Conservation (phyloP, 305 asterid genomes). For the Solanum hybrid region DNA sequence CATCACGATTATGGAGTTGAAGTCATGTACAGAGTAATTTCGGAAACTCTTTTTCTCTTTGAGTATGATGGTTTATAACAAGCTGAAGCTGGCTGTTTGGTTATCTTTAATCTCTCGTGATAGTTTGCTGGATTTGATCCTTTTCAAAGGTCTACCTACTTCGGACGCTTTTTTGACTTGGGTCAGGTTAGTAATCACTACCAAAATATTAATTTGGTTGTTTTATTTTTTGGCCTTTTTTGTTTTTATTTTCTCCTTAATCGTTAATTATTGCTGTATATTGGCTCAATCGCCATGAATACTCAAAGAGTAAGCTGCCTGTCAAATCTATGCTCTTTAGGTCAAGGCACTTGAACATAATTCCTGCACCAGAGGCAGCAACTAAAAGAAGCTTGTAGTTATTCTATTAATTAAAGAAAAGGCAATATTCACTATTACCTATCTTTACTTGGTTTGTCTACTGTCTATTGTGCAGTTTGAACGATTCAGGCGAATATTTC, state of each 20-base stretch:
- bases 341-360: neutral
- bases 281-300: neutral
- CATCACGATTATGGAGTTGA: constrained; percentile 88
- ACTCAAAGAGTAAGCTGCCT: neutral
- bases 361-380: neutral
- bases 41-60: neutral
- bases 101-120: constrained; percentile 2
- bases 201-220: neutral
- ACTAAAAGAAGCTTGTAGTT: neutral
- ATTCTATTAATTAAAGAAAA: neutral
- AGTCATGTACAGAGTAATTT: constrained; percentile 83
- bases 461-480: constrained; percentile 47
- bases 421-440: constrained; percentile 1
- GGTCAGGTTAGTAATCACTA: constrained; percentile 66
- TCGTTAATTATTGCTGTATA: neutral
- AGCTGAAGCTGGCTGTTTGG: neutral
- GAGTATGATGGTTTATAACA: neutral
- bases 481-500: constrained; percentile 85
- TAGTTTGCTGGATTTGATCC: constrained; percentile 98
- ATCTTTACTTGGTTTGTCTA: constrained; percentile 1
- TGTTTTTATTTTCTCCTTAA: neutral
- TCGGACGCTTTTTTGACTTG: constrained; percentile 88
- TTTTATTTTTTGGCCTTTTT: neutral
- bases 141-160: constrained; percentile 87
- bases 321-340: neutral